Conservation (phyloP, 768 basidiomycete species). For the Filobasidium wieringae region DNA sequence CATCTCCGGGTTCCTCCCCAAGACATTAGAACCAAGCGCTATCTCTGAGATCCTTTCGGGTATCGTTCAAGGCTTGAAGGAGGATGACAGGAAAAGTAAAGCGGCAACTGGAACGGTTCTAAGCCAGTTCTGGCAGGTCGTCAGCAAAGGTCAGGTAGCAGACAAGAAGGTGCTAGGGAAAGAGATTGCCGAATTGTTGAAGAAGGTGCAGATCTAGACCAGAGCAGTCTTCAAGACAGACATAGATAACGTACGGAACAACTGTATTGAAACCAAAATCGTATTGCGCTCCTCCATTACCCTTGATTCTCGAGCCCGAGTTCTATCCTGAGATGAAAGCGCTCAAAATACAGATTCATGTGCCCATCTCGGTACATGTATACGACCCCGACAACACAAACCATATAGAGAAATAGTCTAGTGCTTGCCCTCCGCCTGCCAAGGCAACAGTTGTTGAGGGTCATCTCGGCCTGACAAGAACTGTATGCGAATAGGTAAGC, state of each 20-base stretch:
- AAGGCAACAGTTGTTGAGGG: slow-evolving; percentile 11
- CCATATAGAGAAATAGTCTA: background rate
- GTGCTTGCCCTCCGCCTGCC: background rate
- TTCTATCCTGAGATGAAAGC: too few relatives aligned
- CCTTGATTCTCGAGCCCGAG: too few relatives aligned
- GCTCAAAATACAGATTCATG: too few relatives aligned
- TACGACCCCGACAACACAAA: background rate
- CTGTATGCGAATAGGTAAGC: background rate
- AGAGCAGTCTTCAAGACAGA: too few relatives aligned
- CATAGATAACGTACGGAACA: too few relatives aligned
- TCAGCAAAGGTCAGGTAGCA: slow-evolving; percentile 27
- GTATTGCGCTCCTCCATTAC: too few relatives aligned
- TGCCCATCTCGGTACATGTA: too few relatives aligned
- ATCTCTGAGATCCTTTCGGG: slow-evolving; percentile 18
- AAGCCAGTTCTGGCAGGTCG: slow-evolving; percentile 26
- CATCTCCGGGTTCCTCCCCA: slow-evolving; percentile 27
- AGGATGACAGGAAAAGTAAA: slow-evolving; percentile 21
- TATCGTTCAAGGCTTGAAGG: slow-evolving; percentile 19
- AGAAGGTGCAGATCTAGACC: slow-evolving; percentile 12
- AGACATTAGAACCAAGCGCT: slow-evolving; percentile 18
- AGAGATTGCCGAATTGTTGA: slow-evolving; percentile 29
- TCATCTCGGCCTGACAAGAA: slow-evolving; percentile 38
- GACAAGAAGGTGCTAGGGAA: slow-evolving; percentile 36
- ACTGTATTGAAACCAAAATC: too few relatives aligned
- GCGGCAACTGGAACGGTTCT: slow-evolving; percentile 30